Evolutionary conservation across 2,329 filamentous ascomycete genomes (phyloP).

Genomic region (Emmonsia crescens): DNA sequence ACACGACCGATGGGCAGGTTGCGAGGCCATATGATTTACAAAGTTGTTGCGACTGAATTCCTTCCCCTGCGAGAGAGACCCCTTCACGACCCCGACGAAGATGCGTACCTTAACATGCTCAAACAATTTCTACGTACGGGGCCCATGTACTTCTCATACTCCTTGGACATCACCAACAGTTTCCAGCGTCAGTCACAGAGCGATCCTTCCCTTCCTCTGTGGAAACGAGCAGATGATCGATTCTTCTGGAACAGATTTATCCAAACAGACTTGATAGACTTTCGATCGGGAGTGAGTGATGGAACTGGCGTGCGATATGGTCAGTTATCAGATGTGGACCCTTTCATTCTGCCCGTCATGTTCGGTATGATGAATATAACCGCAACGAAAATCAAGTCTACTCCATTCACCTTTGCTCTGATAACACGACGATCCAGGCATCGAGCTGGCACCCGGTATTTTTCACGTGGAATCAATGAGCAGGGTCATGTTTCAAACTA

Average conservation of each 20-base stretch:
- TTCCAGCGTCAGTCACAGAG: conserved; percentile 85
- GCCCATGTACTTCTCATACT: conserved; percentile 97
- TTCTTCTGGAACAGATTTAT: conserved; percentile 99
- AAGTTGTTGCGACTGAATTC: conserved; percentile 81
- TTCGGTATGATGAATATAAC: conserved; percentile 93
- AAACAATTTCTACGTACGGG: conserved; percentile 70
- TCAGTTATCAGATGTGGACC: conserved; percentile 67
- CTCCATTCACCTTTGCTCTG: conserved; percentile 70
- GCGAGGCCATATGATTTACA: conserved; percentile 95
- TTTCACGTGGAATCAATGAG: conserved; percentile 88
- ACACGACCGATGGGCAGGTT: conserved; percentile 80
- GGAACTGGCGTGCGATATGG: conserved; percentile 36
- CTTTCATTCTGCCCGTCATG: conserved; percentile 89
- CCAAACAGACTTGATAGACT: conserved; percentile 82
- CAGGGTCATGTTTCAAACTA: conserved; percentile 95
- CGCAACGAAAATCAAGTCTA: conserved; percentile 74
- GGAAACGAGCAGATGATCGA: conserved; percentile 87
- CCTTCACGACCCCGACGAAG: conserved; percentile 86
- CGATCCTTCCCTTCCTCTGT: conserved; percentile 62
- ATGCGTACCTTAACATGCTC: conserved; percentile 74
- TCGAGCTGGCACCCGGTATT: conserved; percentile 84
- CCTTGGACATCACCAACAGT: conserved; percentile 88
- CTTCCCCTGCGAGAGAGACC: conserved; percentile 85
- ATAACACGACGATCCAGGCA: conserved; percentile 84
- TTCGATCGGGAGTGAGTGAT: conserved; percentile 51